These are phyloP conservation scores for Naganishia onofrii DNA, from an alignment of 768 basidiomycete genomes.

Conservation along the genomic window DNA sequence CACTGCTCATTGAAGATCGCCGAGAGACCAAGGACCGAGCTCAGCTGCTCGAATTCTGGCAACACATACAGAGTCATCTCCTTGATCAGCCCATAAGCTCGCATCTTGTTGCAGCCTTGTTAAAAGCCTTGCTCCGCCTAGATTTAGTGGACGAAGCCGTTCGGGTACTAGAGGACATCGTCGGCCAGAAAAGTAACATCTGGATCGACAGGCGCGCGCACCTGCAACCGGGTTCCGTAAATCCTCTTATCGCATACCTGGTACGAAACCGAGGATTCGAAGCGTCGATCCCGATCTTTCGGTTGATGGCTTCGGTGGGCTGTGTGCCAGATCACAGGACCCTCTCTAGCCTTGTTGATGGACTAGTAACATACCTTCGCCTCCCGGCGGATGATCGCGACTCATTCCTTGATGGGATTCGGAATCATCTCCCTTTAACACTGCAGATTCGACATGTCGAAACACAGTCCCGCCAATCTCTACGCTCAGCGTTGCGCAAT, in stretches of 20 bases:
- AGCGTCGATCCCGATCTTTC: constrained; percentile 2
- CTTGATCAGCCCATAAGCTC: constrained; percentile 3
- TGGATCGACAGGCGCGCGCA: constrained; percentile 8
- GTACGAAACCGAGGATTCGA: neutral
- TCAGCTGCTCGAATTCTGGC: neutral
- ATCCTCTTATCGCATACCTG: constrained; percentile 5
- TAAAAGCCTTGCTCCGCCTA: constrained; percentile 2
- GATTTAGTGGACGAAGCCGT: constrained; percentile 2
- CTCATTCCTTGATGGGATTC: neutral
- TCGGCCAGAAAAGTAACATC: neutral
- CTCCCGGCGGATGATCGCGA: neutral
- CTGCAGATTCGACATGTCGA: neutral
- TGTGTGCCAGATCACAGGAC: constrained; percentile 7
- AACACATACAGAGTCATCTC: neutral
- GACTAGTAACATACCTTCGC: neutral
- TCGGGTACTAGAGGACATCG: neutral
- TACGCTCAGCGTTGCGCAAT: constrained; percentile 16
- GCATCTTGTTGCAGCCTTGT: neutral
- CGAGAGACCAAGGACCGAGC: neutral
- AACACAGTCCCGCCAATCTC: neutral
- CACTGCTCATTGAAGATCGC: constrained; percentile 16
- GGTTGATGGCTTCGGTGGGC: neutral
- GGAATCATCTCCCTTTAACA: neutral
- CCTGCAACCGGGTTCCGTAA: neutral
- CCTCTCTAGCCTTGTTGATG: neutral